phyloP scores from a whole-genome alignment of 306 rosid species.

The Lathyrus oleraceus region DNA sequence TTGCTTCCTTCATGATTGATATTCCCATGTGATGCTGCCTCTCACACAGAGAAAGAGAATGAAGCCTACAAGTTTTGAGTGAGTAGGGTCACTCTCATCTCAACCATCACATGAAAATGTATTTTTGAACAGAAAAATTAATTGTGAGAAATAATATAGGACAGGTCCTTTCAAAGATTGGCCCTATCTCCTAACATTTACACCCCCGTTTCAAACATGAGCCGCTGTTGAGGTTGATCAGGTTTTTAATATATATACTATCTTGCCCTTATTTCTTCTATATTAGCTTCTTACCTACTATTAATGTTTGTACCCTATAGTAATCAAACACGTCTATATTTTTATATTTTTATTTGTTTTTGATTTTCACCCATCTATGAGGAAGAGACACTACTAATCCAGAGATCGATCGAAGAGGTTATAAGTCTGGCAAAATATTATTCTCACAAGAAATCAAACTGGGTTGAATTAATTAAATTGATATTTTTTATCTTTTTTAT shows the following conservation, averaged over 20 bases:
- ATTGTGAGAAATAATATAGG: constrained; percentile 33
- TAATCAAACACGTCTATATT: no score
- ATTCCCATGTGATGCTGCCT: constrained; percentile 97
- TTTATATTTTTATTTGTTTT: no score
- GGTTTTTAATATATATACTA: background rate
- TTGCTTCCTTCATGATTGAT: constrained; percentile 75
- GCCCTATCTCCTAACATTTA: constrained; percentile 26
- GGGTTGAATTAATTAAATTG: no score
- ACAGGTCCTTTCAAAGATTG: constrained; percentile 44
- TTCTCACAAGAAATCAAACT: no score
- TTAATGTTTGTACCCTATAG: no score
- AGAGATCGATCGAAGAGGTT: no score
- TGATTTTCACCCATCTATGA: no score
- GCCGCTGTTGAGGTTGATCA: constrained; percentile 23
- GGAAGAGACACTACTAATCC: no score
- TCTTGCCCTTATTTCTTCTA: background rate
- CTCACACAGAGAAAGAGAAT: constrained; percentile 26
- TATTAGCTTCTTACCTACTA: background rate
- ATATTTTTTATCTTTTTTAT: no score
- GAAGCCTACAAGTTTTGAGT: constrained; percentile 34
- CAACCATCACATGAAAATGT: constrained; percentile 46
- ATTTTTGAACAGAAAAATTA: constrained; percentile 13
- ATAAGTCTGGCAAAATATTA: no score
- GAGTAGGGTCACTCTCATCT: constrained; percentile 42
- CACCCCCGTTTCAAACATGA: constrained; percentile 38